phyloP scores from a whole-genome alignment of 2,329 filamentous ascomycete genomes.

The Cucurbitaria berberidis region DNA sequence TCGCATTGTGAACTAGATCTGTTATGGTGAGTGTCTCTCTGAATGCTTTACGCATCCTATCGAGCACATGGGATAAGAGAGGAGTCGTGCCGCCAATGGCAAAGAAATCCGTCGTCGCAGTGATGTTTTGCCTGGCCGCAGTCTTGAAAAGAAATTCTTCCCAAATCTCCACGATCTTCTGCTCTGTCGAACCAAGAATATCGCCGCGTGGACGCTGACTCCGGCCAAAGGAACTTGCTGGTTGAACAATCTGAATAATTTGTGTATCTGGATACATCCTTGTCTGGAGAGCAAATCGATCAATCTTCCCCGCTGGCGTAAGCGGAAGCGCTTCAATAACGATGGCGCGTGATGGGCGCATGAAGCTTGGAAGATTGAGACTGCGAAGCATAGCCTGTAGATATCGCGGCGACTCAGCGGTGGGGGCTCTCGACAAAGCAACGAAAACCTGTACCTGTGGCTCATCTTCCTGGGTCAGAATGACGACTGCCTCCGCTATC shows the following conservation, averaged over 20 bases:
- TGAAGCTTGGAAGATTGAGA: constrained; percentile 2
- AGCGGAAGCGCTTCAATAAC: not conserved
- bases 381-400: not conserved
- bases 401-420: not conserved
- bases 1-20: not conserved
- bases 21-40: not conserved
- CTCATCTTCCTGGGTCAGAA: too few relatives aligned
- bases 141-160: not conserved
- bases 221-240: not conserved
- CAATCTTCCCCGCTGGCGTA: not conserved
- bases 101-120: too few relatives aligned
- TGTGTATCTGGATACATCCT: constrained; percentile 1
- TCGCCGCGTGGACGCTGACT: not conserved
- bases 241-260: constrained; percentile 1
- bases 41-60: not conserved
- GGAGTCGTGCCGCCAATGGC: not conserved
- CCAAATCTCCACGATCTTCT: too few relatives aligned
- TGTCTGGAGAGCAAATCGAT: not conserved
- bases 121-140: too few relatives aligned
- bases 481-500: too few relatives aligned
- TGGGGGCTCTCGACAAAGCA: not conserved
- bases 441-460: too few relatives aligned
- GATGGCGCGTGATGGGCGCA: not conserved
- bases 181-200: too few relatives aligned
- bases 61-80: not conserved